phyloP scores from a whole-genome alignment of 108 stramenopile genomes.

The Cafeteria roenbergensis region DNA sequence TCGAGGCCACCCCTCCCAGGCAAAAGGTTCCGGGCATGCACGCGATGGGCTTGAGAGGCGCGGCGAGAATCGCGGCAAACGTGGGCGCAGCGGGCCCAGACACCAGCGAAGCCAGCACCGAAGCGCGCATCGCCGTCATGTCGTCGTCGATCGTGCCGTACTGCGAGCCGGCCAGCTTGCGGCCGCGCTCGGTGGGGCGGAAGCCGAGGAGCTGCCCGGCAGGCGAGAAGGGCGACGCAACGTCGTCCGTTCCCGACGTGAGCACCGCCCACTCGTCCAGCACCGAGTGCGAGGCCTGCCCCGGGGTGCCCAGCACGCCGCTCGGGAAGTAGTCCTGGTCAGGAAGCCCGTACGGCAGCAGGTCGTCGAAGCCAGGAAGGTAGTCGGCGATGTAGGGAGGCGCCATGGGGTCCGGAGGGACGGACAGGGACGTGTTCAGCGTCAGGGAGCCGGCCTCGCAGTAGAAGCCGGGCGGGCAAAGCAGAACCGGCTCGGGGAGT shows the following conservation, averaged over 20 bases:
- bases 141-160: constrained; percentile 8
- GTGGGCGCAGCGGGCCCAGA: neutral
- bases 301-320: no score
- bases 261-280: no score
- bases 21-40: constrained; percentile 62
- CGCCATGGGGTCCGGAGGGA: constrained; percentile 1
- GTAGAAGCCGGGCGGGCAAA: constrained; percentile 60
- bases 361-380: neutral
- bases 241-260: no score
- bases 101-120: constrained; percentile 7
- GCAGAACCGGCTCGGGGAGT: constrained; percentile 46
- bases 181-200: no score
- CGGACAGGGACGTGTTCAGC: constrained; percentile 38
- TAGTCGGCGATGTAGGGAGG: neutral
- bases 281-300: no score
- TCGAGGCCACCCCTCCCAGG: constrained; percentile 60
- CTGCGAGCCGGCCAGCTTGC: no score
- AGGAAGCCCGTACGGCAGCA: no score
- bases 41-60: constrained; percentile 35
- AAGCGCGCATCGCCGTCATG: neutral
- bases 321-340: no score
- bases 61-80: neutral
- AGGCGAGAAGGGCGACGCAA: no score
- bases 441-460: constrained; percentile 60
- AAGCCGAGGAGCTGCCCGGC: no score